Evolutionary conservation across 2,329 filamentous ascomycete genomes (phyloP), one percentile per base, ranked within the genome.

Genomic region (Hirsutella minnesotensis): DNA sequence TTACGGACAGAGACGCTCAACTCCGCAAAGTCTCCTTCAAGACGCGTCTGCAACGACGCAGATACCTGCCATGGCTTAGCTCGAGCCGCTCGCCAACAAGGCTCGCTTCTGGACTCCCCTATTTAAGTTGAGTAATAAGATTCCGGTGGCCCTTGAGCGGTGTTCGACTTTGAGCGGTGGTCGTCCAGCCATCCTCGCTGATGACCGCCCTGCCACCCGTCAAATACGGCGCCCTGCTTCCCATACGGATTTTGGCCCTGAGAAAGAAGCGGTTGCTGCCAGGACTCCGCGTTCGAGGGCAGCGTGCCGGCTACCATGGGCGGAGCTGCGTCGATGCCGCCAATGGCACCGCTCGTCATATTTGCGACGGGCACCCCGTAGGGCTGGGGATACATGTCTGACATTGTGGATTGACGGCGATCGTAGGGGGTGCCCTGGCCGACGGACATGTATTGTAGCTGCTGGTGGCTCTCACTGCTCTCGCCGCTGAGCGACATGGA

Each of bases 401-500:
- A 58, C 43, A 69, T 54, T 3, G 57, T 52, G 9, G 65, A 64
- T 4, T 56, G 51, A 39, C 65, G 68, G 46, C 69, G 63, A 34
- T 69, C 69, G 44, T 67, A 72, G 9, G 60, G 49, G n/a, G 49
- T 53, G 30, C 60, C 54, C 19, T 65, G 61, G 5, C 61, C 55
- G 38, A 68, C 59, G 9, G 63, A 52, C n/a, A 65, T 54, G 44
- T 68, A 73, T 20, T 65, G 63, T 1, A 54, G 47, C 16, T 62
- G 53, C 19, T 60, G 56, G 9, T 62, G 63, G 39, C 55, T 53
- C 4, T 53, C 46, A 43, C 63, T 52, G 30, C 56, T 54, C 16
- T 73, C 70, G 35, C 65, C 63, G 22, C 69, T 63, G 39, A 69
- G 73, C 0, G 72, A 73, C 51, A 72, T 57, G 4, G 70, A 73